These are phyloP conservation scores for Sphaceloma murrayae DNA, from an alignment of 2,329 filamentous ascomycete species.

Conservation along the genomic window DNA sequence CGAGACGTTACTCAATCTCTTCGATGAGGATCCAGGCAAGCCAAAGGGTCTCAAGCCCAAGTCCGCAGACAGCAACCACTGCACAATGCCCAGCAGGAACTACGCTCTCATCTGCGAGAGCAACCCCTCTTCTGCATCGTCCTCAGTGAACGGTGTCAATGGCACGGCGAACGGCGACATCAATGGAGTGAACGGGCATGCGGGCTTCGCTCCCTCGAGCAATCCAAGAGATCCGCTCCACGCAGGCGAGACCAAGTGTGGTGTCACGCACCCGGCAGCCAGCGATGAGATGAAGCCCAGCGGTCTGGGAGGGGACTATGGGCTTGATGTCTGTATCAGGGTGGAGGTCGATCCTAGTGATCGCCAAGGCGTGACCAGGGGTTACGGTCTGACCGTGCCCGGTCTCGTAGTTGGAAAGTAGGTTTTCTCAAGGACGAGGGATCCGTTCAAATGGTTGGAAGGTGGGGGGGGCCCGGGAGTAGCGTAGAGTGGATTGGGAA, in stretches of 20 bases:
- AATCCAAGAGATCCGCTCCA: conserved; percentile 59
- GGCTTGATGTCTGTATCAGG: conserved; percentile 39
- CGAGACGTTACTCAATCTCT: conserved; percentile 54
- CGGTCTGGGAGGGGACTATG: conserved; percentile 36
- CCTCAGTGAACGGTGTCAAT: conserved; percentile 16
- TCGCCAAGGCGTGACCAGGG: conserved; percentile 37
- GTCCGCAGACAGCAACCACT: conserved; percentile 64
- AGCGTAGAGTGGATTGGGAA: too few relatives aligned
- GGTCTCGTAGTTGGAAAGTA: conserved; percentile 29
- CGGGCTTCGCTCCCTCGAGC: conserved; percentile 32
- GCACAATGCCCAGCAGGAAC: conserved; percentile 68
- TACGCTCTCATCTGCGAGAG: conserved; percentile 54
- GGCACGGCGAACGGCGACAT: not conserved
- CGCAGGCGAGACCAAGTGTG: conserved; percentile 65
- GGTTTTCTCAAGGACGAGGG: not conserved
- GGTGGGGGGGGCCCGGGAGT: not conserved
- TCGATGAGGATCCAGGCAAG: conserved; percentile 48
- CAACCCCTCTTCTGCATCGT: conserved; percentile 23
- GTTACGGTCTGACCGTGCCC: conserved; percentile 42
- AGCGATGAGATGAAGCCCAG: conserved; percentile 31
- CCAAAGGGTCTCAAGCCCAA: conserved; percentile 43
- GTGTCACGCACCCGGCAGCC: conserved; percentile 68
- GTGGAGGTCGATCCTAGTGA: conserved; percentile 40
- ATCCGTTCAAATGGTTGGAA: too few relatives aligned
- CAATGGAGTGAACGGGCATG: not conserved